These are phyloP conservation scores for Stellera chamaejasme DNA, from an alignment of 345 rosid genomes.

Conservation along the genomic window DNA sequence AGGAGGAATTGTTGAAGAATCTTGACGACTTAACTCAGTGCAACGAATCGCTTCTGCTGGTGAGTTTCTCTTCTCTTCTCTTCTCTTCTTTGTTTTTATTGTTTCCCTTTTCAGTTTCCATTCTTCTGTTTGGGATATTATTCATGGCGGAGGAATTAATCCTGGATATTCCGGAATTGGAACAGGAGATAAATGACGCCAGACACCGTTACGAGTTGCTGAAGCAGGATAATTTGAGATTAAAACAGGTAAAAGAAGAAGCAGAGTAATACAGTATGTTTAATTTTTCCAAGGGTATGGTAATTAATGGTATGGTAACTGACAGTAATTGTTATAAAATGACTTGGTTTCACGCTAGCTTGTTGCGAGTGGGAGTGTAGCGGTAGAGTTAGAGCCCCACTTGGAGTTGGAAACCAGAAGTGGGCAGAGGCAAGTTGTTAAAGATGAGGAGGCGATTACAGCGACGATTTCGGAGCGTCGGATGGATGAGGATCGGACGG, in stretches of 20 bases:
- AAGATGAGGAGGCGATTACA: not conserved
- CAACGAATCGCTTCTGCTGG: conserved; percentile 16
- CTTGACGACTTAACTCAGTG: not conserved
- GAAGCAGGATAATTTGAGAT: conserved; percentile 11
- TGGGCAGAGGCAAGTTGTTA: not conserved
- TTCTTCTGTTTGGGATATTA: too few relatives aligned
- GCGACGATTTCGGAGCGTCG: conserved; percentile 2
- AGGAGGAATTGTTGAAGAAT: conserved; percentile 16
- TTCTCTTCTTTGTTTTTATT: not conserved
- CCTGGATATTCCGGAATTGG: not conserved
- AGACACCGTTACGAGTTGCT: conserved; percentile 1
- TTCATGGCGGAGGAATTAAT: not conserved
- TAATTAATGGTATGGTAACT: too few relatives aligned
- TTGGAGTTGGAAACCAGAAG: not conserved
- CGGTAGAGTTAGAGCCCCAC: not conserved
- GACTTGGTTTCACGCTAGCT: too few relatives aligned
- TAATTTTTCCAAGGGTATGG: too few relatives aligned
- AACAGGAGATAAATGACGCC: conserved; percentile 23
- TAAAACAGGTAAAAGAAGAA: conserved; percentile 28
- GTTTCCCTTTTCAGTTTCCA: not conserved
- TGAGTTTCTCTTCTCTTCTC: too few relatives aligned
- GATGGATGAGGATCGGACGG: too few relatives aligned
- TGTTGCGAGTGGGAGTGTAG: too few relatives aligned
- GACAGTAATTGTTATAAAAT: too few relatives aligned
- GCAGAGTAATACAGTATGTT: too few relatives aligned